Evolutionary conservation across 1,284 basidiomycete genomes (phyloP), one percentile per base, ranked within the genome.

Genomic region (Pseudozyma flocculosa): DNA sequence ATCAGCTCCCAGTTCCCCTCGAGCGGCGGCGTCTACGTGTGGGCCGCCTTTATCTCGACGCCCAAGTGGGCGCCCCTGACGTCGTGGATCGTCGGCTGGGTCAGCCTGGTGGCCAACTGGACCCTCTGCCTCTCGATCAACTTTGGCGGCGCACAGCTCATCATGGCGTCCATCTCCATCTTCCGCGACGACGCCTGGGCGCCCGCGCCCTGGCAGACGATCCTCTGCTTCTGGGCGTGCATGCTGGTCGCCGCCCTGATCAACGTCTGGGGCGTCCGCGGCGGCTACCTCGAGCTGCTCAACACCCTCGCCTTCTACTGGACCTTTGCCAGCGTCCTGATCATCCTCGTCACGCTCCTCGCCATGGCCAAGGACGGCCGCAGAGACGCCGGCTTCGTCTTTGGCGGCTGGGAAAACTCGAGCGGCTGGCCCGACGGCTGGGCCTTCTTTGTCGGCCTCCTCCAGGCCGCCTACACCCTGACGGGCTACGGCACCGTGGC

Each of bases 101-200:
- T 82, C 10, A 79, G 78, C 17, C 68, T 80, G 1, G 80, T 81
- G 5, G 81, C 80, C 36, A 82, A 82, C 61, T 80, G 80, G 79
- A 80, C 80, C 17, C 53, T 61, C 24, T 65, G 65, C 37, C 77
- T 81, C 1, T 81, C 81, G 7, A 82, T 82, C 74, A 80, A 79
- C 41, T 82, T 82, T 54, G 81, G 81, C 3, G 80, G 80, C 9
- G 75, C 79, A 17, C 81, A 82, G 58, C 73, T 82, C 11, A 80
- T 82, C 47, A 73, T 82, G 37, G 80, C 80, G 8, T 80, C 79
- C 14, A 79, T 81, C 30, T 80, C 79, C 29, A 72, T 81, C 21
- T 82, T 73, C 39, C 34, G 72, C 18, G 45, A 64, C 41, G 61
- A 74, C 40, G 50, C 68, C 22, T 74, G 68, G 68, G 40, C 68